Percentiles rank a stretch among this genome's conserved stretches.
Conservation (phyloP, 257 asterid genomes). For the Datura wrightii region DNA sequence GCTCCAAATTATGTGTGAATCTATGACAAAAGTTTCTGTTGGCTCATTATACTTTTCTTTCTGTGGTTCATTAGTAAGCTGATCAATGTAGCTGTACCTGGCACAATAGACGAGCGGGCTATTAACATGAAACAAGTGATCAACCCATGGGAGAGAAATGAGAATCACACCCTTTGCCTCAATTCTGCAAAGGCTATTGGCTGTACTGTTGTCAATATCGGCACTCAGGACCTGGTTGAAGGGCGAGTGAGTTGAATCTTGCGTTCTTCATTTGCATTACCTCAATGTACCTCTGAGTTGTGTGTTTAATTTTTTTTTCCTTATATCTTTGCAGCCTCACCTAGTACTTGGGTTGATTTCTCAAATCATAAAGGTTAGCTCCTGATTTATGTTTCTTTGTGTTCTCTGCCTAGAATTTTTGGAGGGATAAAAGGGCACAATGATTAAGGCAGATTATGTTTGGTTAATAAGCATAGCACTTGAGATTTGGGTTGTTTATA, state of each 20-base stretch:
- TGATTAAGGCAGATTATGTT: not conserved
- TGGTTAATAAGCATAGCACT: not conserved
- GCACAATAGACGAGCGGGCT: conserved; percentile 90
- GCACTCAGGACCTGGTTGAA: conserved; percentile 90
- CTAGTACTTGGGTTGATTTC: conserved; percentile 93
- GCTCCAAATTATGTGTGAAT: conserved; percentile 34
- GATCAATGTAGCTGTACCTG: conserved; percentile 95
- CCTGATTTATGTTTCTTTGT: conserved; percentile 18
- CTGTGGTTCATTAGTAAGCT: conserved; percentile 67
- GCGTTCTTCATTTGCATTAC: not conserved
- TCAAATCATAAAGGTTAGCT: conserved; percentile 92
- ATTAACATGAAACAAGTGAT: conserved; percentile 80
- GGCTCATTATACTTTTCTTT: conserved; percentile 32
- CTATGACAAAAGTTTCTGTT: not conserved
- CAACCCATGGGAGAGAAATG: conserved; percentile 98
- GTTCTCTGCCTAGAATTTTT: conserved; percentile 13
- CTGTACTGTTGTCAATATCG: conserved; percentile 93
- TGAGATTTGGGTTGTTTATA: conserved; percentile 8
- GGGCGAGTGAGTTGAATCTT: conserved; percentile 81
- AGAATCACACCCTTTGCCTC: conserved; percentile 92
- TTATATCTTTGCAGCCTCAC: conserved; percentile 77
- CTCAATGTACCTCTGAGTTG: conserved; percentile 21
- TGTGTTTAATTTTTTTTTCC: conserved; percentile 2
- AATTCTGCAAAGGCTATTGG: conserved; percentile 99
- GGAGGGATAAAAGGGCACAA: conserved; percentile 1